Evolutionary conservation across 352 stramenopile genomes (phyloP).

Genomic region (Phytophthora nicotianae): DNA sequence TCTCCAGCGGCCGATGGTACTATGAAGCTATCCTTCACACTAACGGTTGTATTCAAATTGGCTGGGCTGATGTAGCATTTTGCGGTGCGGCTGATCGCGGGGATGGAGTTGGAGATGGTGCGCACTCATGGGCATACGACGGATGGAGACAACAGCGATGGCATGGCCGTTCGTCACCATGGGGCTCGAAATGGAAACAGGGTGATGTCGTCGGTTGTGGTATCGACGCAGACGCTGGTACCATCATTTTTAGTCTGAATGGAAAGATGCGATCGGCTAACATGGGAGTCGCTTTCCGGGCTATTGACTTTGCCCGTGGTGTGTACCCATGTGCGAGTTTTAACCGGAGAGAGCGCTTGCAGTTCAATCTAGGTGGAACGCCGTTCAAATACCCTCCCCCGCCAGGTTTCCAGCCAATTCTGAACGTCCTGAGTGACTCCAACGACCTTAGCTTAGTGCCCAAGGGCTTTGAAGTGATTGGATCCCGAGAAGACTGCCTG

Average conservation of each 20-base stretch:
- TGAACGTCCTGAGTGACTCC: constrained; percentile 64
- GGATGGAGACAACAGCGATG: constrained; percentile 92
- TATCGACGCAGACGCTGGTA: constrained; percentile 87
- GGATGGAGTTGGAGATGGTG: constrained; percentile 92
- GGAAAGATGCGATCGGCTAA: constrained; percentile 87
- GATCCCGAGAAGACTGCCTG: constrained; percentile 79
- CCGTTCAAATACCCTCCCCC: constrained; percentile 80
- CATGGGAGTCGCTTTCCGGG: constrained; percentile 87
- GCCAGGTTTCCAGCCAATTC: constrained; percentile 79
- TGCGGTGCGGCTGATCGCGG: constrained; percentile 85
- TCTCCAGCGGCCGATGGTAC: constrained; percentile 86
- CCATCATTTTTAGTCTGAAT: constrained; percentile 93
- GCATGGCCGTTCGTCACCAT: constrained; percentile 88
- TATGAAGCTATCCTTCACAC: constrained; percentile 94
- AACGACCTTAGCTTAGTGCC: constrained; percentile 52
- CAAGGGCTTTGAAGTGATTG: constrained; percentile 78
- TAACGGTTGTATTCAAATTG: constrained; percentile 94
- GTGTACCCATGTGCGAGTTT: constrained; percentile 90
- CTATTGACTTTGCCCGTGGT: constrained; percentile 80
- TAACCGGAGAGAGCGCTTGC: constrained; percentile 83
- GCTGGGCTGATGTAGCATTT: constrained; percentile 92
- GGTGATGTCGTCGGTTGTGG: constrained; percentile 92
- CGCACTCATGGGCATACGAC: constrained; percentile 94
- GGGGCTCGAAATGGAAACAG: constrained; percentile 91
- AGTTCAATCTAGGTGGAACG: constrained; percentile 88